Conservation (phyloP, 108 stramenopile species). For the Cyclotella kingstonii region DNA sequence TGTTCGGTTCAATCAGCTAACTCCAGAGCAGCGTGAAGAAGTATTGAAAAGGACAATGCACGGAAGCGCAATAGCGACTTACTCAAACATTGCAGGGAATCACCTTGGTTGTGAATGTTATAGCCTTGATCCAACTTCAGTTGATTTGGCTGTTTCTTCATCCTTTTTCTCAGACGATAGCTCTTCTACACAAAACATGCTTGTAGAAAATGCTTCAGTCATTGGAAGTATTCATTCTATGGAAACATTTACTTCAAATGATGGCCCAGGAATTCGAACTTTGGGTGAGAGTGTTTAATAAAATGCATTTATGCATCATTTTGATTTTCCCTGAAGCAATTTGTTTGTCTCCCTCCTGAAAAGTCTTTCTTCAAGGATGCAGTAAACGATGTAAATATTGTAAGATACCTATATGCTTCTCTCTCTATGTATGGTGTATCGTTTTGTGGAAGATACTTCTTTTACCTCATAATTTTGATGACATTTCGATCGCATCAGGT, state of each 20-base stretch:
- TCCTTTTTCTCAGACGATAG: background rate
- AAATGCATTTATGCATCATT: no score
- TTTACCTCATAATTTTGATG: background rate
- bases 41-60: slow-evolving; percentile 52
- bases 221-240: slow-evolving; percentile 34
- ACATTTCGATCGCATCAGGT: background rate
- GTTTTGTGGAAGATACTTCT: background rate
- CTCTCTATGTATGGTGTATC: no score
- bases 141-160: slow-evolving; percentile 4
- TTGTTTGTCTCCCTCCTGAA: background rate
- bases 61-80: slow-evolving; percentile 6
- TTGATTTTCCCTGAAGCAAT: no score
- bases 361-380: slow-evolving; percentile 69
- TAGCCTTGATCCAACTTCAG: slow-evolving; percentile 8
- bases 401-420: background rate
- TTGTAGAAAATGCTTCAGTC: slow-evolving; percentile 6
- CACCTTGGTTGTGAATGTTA: slow-evolving; percentile 6
- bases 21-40: no score
- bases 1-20: no score
- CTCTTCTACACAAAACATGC: background rate
- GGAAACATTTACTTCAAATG: slow-evolving; percentile 19
- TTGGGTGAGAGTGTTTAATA: no score
- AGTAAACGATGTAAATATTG: slow-evolving; percentile 47
- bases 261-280: slow-evolving; percentile 41
- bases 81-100: background rate